Percentiles rank a stretch among this genome's conserved stretches.
These are phyloP conservation scores for Tetradesmus obliquus DNA, from an alignment of 139 green algal species.

Conservation along the genomic window DNA sequence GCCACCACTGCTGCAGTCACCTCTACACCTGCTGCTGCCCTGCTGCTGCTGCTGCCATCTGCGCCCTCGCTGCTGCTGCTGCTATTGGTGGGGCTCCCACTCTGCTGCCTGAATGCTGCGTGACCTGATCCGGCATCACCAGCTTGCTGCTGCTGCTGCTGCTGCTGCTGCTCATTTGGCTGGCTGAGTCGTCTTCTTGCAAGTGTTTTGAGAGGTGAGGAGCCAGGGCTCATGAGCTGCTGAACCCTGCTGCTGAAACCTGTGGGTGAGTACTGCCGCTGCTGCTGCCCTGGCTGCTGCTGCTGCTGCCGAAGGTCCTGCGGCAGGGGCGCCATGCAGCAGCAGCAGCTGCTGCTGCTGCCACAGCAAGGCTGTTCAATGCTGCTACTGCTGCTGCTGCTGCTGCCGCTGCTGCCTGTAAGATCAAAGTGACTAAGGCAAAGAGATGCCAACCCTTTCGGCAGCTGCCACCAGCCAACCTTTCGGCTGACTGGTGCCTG, in stretches of 20 bases:
- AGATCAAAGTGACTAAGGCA: conserved; percentile 40
- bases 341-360: conserved; percentile 19
- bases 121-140: neutral
- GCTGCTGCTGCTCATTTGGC: neutral
- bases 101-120: neutral
- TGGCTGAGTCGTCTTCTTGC: neutral
- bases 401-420: neutral
- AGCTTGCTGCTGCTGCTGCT: neutral
- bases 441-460: neutral
- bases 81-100: neutral
- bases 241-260: conserved; percentile 1
- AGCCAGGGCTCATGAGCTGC: neutral
- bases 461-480: conserved; percentile 29
- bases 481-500: neutral
- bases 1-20: neutral
- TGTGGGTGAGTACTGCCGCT: neutral
- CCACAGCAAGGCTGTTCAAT: neutral
- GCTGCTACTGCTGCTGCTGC: conserved; percentile 10
- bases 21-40: neutral
- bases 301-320: conserved; percentile 7
- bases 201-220: neutral
- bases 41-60: neutral
- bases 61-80: neutral
- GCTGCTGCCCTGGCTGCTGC: neutral
- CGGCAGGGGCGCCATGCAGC: neutral